Base-by-base conservation (phyloP, 495 filamentous ascomycete species). In the Penicillium odoratum region DNA sequence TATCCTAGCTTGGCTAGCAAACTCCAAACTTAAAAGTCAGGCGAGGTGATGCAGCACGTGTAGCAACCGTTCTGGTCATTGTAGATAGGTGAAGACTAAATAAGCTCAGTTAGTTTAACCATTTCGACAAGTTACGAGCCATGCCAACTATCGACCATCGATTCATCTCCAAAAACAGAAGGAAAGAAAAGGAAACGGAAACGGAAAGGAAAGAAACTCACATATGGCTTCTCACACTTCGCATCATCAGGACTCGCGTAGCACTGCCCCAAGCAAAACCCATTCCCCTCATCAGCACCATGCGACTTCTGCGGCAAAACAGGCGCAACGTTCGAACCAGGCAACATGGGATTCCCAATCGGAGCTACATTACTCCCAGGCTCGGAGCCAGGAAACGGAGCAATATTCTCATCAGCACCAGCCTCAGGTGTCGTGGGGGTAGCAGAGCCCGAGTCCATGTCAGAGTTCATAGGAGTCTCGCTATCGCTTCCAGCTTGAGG, bases 201-300 rank as follows among this genome's bases (percentile, higher is more conserved):
- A 48, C 2, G 8, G 58, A 36, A 18, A 11, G 9, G 9, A 40
- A 49, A 43, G 18, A 49, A 43, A 71, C 69, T 64, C 18, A 66
- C 58, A 57, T 58, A 65, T 59, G 58, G 59, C 48, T 56, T 40
- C 15, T 2, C 11, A 52, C 69, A 68, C 29, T 57, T 15, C 48
- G 58, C 58, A 25, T 63, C 53, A 21, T 42, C 44, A 42, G 52
- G 18, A 48, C 44, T 52, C n/a, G 48, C 4, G 47, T 51, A 63
- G 30, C 70, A 73, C 10, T 30, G 13, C 0, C 70, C 70, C 26
- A 64, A 9, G 55, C 70, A 73, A 56, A 71, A 66, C 5, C 58
- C 48, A 47, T 69, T 71, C 4, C 70, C 70, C 50, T 57, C 50
- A 51, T 73, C 70, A 31, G 52, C 36, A 0, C 64, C 70, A 28